Evolutionary conservation across 2,329 filamentous ascomycete genomes (phyloP).

Genomic region (Neobulgaria alba): DNA sequence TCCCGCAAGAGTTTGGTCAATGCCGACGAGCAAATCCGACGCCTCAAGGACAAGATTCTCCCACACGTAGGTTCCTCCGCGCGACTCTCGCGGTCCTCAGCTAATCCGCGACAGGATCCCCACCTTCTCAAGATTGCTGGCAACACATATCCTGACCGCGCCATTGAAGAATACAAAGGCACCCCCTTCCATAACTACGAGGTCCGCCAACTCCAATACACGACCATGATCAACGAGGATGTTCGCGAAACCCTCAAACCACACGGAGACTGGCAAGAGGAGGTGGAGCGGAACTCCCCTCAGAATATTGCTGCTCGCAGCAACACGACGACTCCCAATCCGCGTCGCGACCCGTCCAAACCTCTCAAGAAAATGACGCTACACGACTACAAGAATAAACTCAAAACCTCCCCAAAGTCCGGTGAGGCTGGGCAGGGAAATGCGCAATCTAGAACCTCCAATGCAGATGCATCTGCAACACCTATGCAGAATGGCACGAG

Average conservation of each 20-base stretch:
- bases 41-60: constrained; percentile 17
- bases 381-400: constrained; percentile 25
- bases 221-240: constrained; percentile 23
- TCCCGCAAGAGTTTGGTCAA: constrained; percentile 8
- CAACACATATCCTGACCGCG: constrained; percentile 15
- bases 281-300: constrained; percentile 17
- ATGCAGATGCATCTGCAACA: constrained; percentile 12
- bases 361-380: constrained; percentile 25
- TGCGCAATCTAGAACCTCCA: constrained; percentile 16
- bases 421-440: constrained; percentile 7
- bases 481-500: constrained; percentile 21
- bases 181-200: constrained; percentile 26
- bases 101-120: constrained; percentile 20
- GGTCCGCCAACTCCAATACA: constrained; percentile 25
- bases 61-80: constrained; percentile 18
- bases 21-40: constrained; percentile 20
- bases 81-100: constrained; percentile 1
- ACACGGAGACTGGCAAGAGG: constrained; percentile 23
- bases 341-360: constrained; percentile 18
- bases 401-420: constrained; percentile 19
- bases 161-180: constrained; percentile 22
- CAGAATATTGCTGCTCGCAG: constrained; percentile 20
- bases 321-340: constrained; percentile 24
- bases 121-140: constrained; percentile 24
- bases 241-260: constrained; percentile 15